Base-by-base conservation (phyloP, 257 asterid species). In the Voacanga thouarsii region DNA sequence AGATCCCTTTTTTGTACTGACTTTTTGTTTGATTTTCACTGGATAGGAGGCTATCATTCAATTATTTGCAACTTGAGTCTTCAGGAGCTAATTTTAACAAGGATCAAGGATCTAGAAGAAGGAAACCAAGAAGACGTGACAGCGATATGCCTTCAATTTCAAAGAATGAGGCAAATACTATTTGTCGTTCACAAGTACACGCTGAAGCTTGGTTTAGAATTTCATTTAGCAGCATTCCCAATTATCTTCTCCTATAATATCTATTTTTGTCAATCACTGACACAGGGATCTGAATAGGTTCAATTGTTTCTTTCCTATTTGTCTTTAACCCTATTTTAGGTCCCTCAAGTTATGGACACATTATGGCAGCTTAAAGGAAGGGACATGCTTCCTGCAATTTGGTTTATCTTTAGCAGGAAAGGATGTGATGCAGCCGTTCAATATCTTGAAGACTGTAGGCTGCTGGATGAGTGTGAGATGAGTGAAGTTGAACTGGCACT, bases 381-480 rank as follows among this genome's bases (percentile, higher is more conserved):
- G 86, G 95, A 90, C 81, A 93, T 96, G 98, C 97, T 96, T 79
- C 99, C 99, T 75, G 98, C 97, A 51, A 96, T 95, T 80, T 95
- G 98, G 99, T 95, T 95, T 87, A 93, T 96, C 84, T 96, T 93
- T 77, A 96, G 99, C 89, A 89, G 99, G 88, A 96, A 93, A 86
- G 99, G 99, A 65, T 96, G 99, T 81, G 99, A 96, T 89, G 99
- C 97, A 50, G 91, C 99, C 77, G 98, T 96, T 80, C 92, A 96
- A 85, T 93, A 92, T 88, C 89, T 93, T 79, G 96, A 95, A 68
- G 88, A 89, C 77, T 91, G 84, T 87, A 83, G 59, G 30, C 88
- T 95, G 66, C 86, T 95, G 84, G 94, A 95, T 85, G 99, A 95
- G 83, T 89, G 91, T 65, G 99, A 95, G 81, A 86, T 64, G 79